Conservation (phyloP, 2,329 filamentous ascomycete species). For the Paecilomyces sp. region DNA sequence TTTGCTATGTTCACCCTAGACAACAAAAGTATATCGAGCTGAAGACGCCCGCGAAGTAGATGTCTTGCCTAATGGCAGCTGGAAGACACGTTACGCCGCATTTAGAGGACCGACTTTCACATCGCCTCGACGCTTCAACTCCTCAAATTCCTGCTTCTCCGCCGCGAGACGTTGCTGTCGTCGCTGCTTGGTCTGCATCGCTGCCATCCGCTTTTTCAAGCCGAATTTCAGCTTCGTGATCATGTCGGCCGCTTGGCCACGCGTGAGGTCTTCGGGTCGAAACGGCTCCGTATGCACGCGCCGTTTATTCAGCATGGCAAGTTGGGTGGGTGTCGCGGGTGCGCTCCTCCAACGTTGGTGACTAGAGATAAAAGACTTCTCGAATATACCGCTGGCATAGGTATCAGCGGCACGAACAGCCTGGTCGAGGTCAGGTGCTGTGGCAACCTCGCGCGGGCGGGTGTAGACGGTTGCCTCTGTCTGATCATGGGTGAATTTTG, state of each 20-base stretch:
- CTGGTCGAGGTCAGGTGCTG: conserved; percentile 59
- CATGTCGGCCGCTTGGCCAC: conserved; percentile 78
- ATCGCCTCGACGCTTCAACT: conserved; percentile 27
- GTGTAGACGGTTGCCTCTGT: conserved; percentile 52
- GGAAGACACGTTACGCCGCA: neutral
- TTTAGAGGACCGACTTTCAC: conserved; percentile 42
- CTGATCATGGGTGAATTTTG: conserved; percentile 17
- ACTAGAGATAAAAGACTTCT: conserved; percentile 59
- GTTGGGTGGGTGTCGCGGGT: conserved; percentile 51
- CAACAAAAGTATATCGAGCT: too few relatives aligned
- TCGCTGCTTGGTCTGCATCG: conserved; percentile 45
- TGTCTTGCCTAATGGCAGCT: neutral
- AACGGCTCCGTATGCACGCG: conserved; percentile 54
- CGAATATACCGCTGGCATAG: conserved; percentile 62
- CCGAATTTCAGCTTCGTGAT: conserved; percentile 86
- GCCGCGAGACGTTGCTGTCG: conserved; percentile 40
- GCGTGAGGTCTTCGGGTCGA: conserved; percentile 55
- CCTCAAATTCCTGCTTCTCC: conserved; percentile 17
- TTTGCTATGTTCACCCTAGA: too few relatives aligned
- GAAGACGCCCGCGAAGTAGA: neutral
- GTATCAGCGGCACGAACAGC: conserved; percentile 82
- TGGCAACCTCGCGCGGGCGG: conserved; percentile 61
- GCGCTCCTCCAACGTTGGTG: conserved; percentile 62
- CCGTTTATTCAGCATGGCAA: conserved; percentile 37
- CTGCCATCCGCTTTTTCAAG: conserved; percentile 55